These are phyloP conservation scores for Talaromyces adpressus DNA, from an alignment of 495 filamentous ascomycete genomes.

Conservation along the genomic window DNA sequence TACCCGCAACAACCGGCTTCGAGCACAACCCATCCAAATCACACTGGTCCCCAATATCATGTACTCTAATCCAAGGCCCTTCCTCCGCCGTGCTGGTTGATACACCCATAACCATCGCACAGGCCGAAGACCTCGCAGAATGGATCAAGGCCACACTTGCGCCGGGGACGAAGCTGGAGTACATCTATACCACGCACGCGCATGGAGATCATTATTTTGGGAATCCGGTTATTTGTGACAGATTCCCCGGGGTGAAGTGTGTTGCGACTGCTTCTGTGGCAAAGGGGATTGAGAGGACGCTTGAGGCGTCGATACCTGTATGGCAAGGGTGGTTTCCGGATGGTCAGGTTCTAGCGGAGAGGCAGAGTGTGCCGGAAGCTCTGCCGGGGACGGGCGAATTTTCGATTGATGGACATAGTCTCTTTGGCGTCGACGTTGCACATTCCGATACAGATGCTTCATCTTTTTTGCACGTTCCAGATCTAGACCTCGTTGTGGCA, in stretches of 20 bases:
- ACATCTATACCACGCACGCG: conserved; percentile 40
- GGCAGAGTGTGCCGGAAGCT: conserved; percentile 12
- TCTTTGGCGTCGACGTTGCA: conserved; percentile 20
- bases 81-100: conserved; percentile 17
- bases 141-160: conserved; percentile 11
- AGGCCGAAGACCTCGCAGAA: conserved; percentile 10
- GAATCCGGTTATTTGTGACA: conserved; percentile 15
- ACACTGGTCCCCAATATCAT: conserved; percentile 13
- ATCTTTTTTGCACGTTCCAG: conserved; percentile 22
- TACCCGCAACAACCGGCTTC: neutral
- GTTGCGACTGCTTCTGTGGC: conserved; percentile 20
- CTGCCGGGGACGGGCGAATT: conserved; percentile 12
- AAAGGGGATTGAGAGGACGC: neutral
- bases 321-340: neutral
- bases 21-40: neutral
- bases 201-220: conserved; percentile 42
- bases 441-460: conserved; percentile 26
- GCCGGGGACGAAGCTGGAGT: conserved; percentile 18
- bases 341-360: conserved; percentile 8
- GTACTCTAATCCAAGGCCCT: conserved; percentile 13
- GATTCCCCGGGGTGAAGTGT: conserved; percentile 20
- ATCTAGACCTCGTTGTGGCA: conserved; percentile 20
- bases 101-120: conserved; percentile 15
- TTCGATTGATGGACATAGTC: conserved; percentile 17
- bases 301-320: neutral